Conservation (phyloP, 2,329 filamentous ascomycete genomes). For the Microsporum ferrugineum region DNA sequence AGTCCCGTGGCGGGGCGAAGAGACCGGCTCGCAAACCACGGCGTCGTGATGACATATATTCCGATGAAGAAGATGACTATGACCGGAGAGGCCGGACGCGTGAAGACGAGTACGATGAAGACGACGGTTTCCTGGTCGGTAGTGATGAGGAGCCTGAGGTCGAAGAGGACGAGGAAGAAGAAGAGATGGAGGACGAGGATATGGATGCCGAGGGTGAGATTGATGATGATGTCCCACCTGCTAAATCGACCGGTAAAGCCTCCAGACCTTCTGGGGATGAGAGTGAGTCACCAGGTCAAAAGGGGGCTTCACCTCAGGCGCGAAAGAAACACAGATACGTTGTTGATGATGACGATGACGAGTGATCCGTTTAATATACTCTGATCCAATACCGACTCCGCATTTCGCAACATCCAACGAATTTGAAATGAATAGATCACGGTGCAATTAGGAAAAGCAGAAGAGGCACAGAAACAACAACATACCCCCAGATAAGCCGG, state of each 20-base stretch:
- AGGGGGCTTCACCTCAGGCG: conserved; percentile 26
- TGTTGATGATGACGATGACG: conserved; percentile 40
- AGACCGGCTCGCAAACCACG: conserved; percentile 30
- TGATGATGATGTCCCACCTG: conserved; percentile 24
- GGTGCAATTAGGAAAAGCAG: not conserved
- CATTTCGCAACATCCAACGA: not conserved
- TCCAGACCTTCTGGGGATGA: conserved; percentile 1
- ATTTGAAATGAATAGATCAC: not conserved
- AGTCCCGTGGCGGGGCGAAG: conserved; percentile 24
- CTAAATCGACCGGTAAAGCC: conserved; percentile 14
- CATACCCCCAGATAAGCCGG: not conserved
- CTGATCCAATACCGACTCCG: not conserved
- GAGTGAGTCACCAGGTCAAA: conserved; percentile 12
- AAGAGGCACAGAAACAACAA: not conserved
- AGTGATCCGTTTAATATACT: conserved; percentile 13
- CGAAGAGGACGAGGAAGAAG: conserved; percentile 34
- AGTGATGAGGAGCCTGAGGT: conserved; percentile 40
- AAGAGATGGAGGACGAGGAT: conserved; percentile 33
- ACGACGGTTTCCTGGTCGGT: conserved; percentile 60
- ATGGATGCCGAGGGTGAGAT: conserved; percentile 37
- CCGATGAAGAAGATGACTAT: conserved; percentile 40
- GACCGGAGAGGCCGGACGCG: conserved; percentile 40
- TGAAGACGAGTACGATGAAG: conserved; percentile 72
- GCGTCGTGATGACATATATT: conserved; percentile 39
- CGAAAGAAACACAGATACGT: conserved; percentile 39